These are phyloP conservation scores for Kwoniella dejecticola DNA, from an alignment of 768 basidiomycete species.

Conservation along the genomic window DNA sequence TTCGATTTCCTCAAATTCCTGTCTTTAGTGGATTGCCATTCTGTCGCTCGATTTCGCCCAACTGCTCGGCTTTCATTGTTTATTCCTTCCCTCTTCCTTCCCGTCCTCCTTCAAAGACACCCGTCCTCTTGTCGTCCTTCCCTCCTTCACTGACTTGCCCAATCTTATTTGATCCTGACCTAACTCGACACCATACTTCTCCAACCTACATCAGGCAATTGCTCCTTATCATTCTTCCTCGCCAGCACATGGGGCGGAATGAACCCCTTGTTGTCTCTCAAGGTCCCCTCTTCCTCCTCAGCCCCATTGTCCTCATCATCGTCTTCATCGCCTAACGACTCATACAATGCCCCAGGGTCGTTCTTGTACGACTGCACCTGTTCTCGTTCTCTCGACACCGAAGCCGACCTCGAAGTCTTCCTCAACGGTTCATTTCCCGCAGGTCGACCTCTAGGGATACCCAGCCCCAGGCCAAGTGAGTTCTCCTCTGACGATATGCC, in stretches of 20 bases:
- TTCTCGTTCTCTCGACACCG: conserved; percentile 38
- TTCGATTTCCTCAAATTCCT: too few species aligned
- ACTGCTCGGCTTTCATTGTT: too few species aligned
- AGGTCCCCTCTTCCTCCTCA: conserved; percentile 40
- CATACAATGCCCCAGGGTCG: conserved; percentile 52
- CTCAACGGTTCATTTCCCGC: not conserved
- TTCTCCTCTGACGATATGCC: conserved; percentile 24
- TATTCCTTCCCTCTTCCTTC: too few species aligned
- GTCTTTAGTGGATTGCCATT: too few species aligned
- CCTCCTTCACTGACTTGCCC: not conserved
- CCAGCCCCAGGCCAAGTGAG: conserved; percentile 24
- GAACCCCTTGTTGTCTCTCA: conserved; percentile 43
- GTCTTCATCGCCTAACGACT: conserved; percentile 39
- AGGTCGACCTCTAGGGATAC: conserved; percentile 16
- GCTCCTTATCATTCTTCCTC: conserved; percentile 23
- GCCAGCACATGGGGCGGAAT: conserved; percentile 50
- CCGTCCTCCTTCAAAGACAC: too few species aligned
- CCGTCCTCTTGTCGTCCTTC: too few species aligned
- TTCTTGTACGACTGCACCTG: conserved; percentile 35
- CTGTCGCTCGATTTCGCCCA: too few species aligned
- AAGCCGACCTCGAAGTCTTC: conserved; percentile 21
- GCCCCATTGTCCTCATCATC: conserved; percentile 30
- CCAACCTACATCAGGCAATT: conserved; percentile 40
- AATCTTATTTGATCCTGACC: not conserved
- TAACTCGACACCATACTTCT: conserved; percentile 36